phyloP scores from a whole-genome alignment of 2,329 filamentous ascomycete species.

The Alternaria viburni region DNA sequence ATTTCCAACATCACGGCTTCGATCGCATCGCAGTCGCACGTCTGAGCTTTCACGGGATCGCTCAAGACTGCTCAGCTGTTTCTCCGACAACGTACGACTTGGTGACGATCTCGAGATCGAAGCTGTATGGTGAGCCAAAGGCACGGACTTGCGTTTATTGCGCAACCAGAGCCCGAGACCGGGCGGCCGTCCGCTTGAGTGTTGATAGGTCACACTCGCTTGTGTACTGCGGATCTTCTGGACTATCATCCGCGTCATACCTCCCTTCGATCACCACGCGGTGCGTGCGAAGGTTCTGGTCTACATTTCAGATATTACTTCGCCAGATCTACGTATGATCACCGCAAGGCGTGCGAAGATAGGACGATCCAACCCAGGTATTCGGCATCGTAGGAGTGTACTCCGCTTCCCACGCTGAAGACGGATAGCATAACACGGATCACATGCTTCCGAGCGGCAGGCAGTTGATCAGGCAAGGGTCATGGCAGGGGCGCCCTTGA shows the following conservation, averaged over 20 bases:
- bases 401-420: not conserved
- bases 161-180: not conserved
- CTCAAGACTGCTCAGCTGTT: not conserved
- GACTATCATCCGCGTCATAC: not conserved
- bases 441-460: not conserved
- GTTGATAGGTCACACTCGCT: not conserved
- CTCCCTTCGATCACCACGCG: not conserved
- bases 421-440: not conserved
- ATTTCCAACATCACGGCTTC: not conserved
- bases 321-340: not conserved
- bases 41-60: accelerated
- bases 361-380: not conserved
- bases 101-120: not conserved
- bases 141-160: not conserved
- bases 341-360: not conserved
- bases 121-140: not conserved
- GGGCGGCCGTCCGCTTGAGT: not conserved
- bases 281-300: not conserved
- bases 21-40: not conserved
- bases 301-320: not conserved
- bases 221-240: not conserved
- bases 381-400: not conserved
- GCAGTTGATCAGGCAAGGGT: not conserved
- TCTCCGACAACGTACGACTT: not conserved
- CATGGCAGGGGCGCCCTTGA: not conserved